Percentiles rank a stretch among this genome's conserved stretches.
phyloP scores from a whole-genome alignment of 2,329 filamentous ascomycete genomes.

The Penicillium glabrum region DNA sequence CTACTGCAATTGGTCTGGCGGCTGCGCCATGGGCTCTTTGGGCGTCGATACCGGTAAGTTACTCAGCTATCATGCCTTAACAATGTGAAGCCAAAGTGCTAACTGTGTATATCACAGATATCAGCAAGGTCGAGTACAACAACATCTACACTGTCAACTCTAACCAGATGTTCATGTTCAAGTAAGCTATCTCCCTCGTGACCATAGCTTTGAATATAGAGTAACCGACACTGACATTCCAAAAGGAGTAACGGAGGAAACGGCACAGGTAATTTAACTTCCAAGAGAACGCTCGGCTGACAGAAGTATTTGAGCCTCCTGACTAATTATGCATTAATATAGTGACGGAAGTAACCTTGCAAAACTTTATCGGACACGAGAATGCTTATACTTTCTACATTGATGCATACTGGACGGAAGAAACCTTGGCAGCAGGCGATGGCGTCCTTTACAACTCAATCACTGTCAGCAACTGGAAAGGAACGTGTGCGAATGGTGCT shows the following conservation, averaged over 20 bases:
- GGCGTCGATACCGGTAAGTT: conserved; percentile 42
- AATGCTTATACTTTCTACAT: conserved; percentile 60
- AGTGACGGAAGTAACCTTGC: conserved; percentile 49
- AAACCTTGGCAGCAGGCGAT: conserved; percentile 43
- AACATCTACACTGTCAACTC: conserved; percentile 59
- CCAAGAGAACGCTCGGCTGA: neutral
- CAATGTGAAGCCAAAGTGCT: neutral
- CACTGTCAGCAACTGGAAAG: conserved; percentile 56
- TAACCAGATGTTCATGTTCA: conserved; percentile 65
- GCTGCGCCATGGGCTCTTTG: conserved; percentile 58
- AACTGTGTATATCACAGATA: conserved; percentile 24
- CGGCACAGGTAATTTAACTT: neutral
- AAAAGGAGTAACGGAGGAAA: neutral
- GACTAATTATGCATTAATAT: neutral
- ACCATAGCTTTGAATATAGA: neutral
- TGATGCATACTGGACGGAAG: conserved; percentile 53
- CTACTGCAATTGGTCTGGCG: conserved; percentile 62
- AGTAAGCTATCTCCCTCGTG: conserved; percentile 46
- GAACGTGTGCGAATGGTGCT: conserved; percentile 50
- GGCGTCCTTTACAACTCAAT: conserved; percentile 56
- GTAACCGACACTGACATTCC: neutral
- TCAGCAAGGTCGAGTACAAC: conserved; percentile 54
- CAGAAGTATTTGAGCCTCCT: neutral
- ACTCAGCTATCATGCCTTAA: neutral
- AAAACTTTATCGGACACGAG: conserved; percentile 58